A percentile compares a stretch with the other conserved stretches of the same genome.
These are phyloP conservation scores for Saccharomycopsis capsularis DNA, from an alignment of 805 yeast species.

Conservation along the genomic window DNA sequence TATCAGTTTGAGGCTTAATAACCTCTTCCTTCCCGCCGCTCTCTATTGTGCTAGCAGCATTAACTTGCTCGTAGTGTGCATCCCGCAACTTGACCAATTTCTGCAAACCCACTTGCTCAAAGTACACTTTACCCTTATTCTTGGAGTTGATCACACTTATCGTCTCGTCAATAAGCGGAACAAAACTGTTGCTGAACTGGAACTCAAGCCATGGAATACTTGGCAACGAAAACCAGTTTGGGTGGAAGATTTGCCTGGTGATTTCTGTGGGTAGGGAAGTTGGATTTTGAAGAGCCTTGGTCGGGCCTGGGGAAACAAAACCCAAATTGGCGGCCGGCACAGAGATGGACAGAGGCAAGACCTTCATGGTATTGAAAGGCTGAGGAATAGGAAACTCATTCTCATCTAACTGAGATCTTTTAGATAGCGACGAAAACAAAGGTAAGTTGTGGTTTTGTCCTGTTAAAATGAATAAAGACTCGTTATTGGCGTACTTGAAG, in stretches of 20 bases:
- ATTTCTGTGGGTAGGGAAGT: conserved; percentile 47
- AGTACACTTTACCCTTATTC: conserved; percentile 46
- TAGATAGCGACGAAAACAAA: conserved; percentile 65
- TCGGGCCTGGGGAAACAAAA: conserved; percentile 30
- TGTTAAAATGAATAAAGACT: conserved; percentile 54
- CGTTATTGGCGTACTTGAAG: conserved; percentile 49
- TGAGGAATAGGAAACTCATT: conserved; percentile 64
- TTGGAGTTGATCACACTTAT: conserved; percentile 46
- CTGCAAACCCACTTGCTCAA: conserved; percentile 45
- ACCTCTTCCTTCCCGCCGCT: conserved; percentile 10
- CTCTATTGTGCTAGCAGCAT: conserved; percentile 6
- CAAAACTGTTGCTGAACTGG: conserved; percentile 46
- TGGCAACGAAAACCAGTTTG: conserved; percentile 59
- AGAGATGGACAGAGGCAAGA: conserved; percentile 45
- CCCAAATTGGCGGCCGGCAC: conserved; percentile 37
- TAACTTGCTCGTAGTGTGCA: conserved; percentile 8
- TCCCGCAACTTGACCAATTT: conserved; percentile 26
- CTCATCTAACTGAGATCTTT: conserved; percentile 68
- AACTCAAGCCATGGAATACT: conserved; percentile 58
- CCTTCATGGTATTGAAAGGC: conserved; percentile 57
- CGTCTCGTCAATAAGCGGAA: conserved; percentile 58
- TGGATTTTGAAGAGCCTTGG: conserved; percentile 42
- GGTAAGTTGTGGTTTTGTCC: conserved; percentile 53
- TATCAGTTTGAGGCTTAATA: conserved; percentile 7
- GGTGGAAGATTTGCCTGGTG: conserved; percentile 47